phyloP scores from a whole-genome alignment of 2,329 filamentous ascomycete species.

The Cordyceps pruinosa region DNA sequence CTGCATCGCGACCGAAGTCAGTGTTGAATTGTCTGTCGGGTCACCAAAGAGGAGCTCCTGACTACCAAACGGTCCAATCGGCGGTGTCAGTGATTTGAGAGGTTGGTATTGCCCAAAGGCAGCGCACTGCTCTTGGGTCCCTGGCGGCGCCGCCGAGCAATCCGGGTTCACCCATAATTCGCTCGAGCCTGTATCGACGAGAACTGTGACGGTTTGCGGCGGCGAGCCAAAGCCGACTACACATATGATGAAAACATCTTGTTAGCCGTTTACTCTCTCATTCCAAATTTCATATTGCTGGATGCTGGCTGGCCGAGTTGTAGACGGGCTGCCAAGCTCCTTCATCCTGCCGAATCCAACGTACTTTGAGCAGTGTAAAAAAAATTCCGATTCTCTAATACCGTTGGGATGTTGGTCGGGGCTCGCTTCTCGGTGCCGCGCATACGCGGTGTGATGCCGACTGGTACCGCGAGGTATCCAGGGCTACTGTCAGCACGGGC shows the following conservation, averaged over 20 bases:
- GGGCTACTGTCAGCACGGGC: constrained; percentile 26
- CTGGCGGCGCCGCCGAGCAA: constrained; percentile 33
- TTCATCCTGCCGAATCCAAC: constrained; percentile 10
- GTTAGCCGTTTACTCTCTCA: neutral
- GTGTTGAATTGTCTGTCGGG: constrained; percentile 26
- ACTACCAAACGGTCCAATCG: constrained; percentile 29
- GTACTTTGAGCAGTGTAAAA: constrained; percentile 34
- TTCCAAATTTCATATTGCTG: too few species aligned
- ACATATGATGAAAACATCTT: neutral
- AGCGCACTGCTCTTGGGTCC: constrained; percentile 31
- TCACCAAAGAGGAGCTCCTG: constrained; percentile 36
- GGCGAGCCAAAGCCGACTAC: constrained; percentile 38
- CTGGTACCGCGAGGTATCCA: constrained; percentile 31
- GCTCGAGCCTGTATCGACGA: constrained; percentile 46
- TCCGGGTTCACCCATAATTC: constrained; percentile 50
- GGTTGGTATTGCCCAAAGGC: constrained; percentile 40
- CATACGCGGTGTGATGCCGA: constrained; percentile 25
- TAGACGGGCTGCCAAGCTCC: neutral
- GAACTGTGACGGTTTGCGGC: constrained; percentile 37
- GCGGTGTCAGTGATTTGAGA: constrained; percentile 31
- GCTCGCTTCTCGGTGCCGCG: neutral
- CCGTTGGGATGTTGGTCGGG: constrained; percentile 22
- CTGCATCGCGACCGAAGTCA: constrained; percentile 33
- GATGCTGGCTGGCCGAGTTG: too few species aligned
- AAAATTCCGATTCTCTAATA: constrained; percentile 29